Base-by-base conservation (phyloP, 495 filamentous ascomycete genomes). In the Bacidia rubella region DNA sequence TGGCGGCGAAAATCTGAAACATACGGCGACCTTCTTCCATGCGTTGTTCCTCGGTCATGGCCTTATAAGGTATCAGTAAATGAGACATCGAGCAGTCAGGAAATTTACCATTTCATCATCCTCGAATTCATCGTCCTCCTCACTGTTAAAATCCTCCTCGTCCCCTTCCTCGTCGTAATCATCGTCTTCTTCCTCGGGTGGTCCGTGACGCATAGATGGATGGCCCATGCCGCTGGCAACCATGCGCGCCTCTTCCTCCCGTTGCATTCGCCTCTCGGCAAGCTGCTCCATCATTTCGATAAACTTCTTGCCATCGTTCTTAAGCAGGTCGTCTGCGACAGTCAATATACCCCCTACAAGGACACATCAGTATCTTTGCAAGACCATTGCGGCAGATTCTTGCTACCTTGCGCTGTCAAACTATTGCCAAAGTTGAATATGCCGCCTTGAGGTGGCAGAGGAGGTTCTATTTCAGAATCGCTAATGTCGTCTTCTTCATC, bases 251-350 rank as follows among this genome's bases (percentile, higher is more conserved):
- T 96, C 89, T 66, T 92, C 87, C 69, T 98, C 92, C 29, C 92
- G 82, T 58, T 87, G 83, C 90, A 99, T 96, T 57, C 92, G 81
- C 53, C 90, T 85, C 68, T 99, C 93, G 11, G 92, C 93, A 60
- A 99, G 78, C 65, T 96, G 90, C 65, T 99, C 92, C 93, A 99
- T 99, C 92, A 99, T 97, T 67, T 99, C 92, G 67, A 99, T 99
- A 73, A 99, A 99, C 63, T 95, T 94, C 67, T 94, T 95, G 63
- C 92, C 92, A 65, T 99, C 92, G 66, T 99, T 99, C 67, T 97
- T 95, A 27, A 99, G 76, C 47, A 99, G 74, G 68, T 99, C 92
- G 70, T 99, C 92, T 62, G 92, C 92, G 59, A 99, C 93, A 51
- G 92, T 99, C 62, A 99, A 81, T 63, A 97, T 96, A 56, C 93